These are phyloP conservation scores for Quercus glauca DNA, from an alignment of 306 rosid genomes.

Conservation along the genomic window DNA sequence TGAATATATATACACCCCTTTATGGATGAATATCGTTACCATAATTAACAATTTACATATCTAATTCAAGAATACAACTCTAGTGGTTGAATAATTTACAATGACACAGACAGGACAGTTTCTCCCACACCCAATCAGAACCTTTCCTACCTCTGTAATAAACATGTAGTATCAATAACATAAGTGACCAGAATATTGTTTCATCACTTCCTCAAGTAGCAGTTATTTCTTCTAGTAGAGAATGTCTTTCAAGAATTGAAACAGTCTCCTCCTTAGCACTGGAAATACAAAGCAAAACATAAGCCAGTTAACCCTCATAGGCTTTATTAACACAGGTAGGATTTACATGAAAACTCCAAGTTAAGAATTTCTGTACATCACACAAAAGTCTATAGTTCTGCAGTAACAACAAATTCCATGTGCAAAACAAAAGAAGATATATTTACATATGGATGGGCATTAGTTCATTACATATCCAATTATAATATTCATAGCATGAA, in stretches of 20 bases:
- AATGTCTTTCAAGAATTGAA: conserved; percentile 57
- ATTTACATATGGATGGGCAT: neutral
- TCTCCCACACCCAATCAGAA: conserved; percentile 24
- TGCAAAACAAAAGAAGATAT: neutral
- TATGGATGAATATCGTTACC: neutral
- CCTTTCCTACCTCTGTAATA: neutral
- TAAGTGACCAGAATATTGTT: conserved; percentile 10
- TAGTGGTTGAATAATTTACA: neutral
- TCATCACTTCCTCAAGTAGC: conserved; percentile 23
- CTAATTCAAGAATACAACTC: neutral
- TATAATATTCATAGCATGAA: neutral
- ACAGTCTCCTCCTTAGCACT: conserved; percentile 72
- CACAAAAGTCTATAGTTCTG: neutral
- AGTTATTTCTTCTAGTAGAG: conserved; percentile 38
- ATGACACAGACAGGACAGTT: neutral
- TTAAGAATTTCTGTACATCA: neutral
- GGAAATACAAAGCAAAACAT: conserved; percentile 28
- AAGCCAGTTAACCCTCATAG: conserved; percentile 12
- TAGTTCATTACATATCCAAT: neutral
- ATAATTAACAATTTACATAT: neutral
- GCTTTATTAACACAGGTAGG: neutral
- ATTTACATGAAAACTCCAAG: neutral
- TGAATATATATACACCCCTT: neutral
- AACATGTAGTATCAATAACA: neutral
- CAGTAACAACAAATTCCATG: neutral